Base-by-base conservation (phyloP, 2,329 filamentous ascomycete species). In the Cladosporium sp. region DNA sequence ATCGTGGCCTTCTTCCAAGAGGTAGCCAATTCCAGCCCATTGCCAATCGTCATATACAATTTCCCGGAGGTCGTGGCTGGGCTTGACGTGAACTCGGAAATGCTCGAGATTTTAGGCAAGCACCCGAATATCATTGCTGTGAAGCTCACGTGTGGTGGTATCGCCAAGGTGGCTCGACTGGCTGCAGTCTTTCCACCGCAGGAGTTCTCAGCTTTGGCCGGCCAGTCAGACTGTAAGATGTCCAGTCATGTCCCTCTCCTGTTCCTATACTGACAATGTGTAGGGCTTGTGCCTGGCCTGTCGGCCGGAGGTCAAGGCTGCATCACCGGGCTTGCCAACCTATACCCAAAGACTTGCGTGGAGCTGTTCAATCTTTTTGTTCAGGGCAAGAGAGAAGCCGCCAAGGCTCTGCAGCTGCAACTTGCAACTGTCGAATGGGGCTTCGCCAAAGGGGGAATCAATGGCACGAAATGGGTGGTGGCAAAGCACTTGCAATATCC, bases 31-130 rank as follows among this genome's bases (percentile, higher is more conserved):
- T 64, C 69, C 42, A 72, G 71, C 2, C 67, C 74, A 2, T 64
- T 86, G 2, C 82, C 82, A 0, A 70, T 85, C 29, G 74, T 86
- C 33, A 67, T 86, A 12, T 85, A 85, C 67, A 85, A 86, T 65
- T 86, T 86, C 67, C 84, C 84, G 0, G 80, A 72, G 11, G 82
- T 86, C 18, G 84, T 79, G 60, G 83, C 83, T 55, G 83, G 83
- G 18, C 70, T 86, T 3, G 84, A 87, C 61, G 70, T 87, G 19
- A 82, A 85, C 64, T 84, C 81, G 2, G 82, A 80, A 43, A 75
- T 75, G 0, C 80, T 86, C 41, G 69, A 76, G 1, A 65, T 65
- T 20, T 72, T 85, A 18, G 80, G 78, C 1, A 65, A 75, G 53
- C 69, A 75, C 20, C 66, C 69, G 18, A 82, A 80, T 51, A 75